Conservation (phyloP, 2,329 filamentous ascomycete genomes). For the Penicillium palitans region DNA sequence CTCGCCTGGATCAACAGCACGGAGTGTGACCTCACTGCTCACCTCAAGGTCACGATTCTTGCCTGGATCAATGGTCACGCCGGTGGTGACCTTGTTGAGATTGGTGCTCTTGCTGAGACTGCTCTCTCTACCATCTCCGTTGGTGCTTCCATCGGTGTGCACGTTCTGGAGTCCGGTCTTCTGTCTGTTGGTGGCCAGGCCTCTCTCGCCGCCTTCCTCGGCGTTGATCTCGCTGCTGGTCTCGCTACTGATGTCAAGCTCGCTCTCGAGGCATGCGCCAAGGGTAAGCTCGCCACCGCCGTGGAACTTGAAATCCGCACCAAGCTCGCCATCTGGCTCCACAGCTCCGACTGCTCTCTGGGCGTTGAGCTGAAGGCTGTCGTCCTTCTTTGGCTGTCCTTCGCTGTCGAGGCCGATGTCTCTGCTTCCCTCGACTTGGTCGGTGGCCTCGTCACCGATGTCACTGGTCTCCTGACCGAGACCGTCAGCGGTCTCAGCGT, state of each 20-base stretch:
- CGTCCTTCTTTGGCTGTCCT: conserved; percentile 39
- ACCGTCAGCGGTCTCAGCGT: conserved; percentile 31
- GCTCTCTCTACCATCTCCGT: conserved; percentile 36
- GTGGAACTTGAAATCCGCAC: conserved; percentile 33
- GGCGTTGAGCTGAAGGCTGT: conserved; percentile 40
- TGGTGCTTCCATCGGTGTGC: conserved; percentile 33
- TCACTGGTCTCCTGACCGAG: conserved; percentile 34
- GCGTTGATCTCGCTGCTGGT: conserved; percentile 26
- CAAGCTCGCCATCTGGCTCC: conserved; percentile 36
- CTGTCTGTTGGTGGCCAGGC: conserved; percentile 32
- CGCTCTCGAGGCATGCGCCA: conserved; percentile 31
- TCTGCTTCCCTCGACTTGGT: conserved; percentile 32
- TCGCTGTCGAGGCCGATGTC: conserved; percentile 30
- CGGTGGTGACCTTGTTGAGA: conserved; percentile 29
- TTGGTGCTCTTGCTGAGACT: conserved; percentile 30
- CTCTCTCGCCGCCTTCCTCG: conserved; percentile 37
- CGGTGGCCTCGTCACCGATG: conserved; percentile 29
- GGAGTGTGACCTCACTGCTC: conserved; percentile 30
- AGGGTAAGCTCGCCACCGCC: conserved; percentile 31
- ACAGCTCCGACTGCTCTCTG: conserved; percentile 33
- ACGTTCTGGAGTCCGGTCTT: conserved; percentile 32
- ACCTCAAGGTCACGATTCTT: conserved; percentile 33
- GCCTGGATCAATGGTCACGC: conserved; percentile 36
- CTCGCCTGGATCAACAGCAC: conserved; percentile 31
- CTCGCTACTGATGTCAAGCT: conserved; percentile 33